Evolutionary conservation across 495 filamentous ascomycete genomes (phyloP).

Genomic region (Penicillium flavigenum): DNA sequence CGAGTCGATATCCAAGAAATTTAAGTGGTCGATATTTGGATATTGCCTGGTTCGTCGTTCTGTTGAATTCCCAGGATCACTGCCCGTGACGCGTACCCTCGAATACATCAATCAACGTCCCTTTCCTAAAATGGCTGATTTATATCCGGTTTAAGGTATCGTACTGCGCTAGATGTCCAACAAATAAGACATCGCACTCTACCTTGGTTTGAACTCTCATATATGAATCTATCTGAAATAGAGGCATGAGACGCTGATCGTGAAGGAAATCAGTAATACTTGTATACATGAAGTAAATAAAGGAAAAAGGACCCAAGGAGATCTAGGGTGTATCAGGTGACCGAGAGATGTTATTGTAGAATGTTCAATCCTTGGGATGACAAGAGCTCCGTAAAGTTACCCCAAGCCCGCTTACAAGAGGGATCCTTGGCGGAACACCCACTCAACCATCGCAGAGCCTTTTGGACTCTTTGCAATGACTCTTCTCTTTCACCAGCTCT

Average conservation of each 20-base stretch:
- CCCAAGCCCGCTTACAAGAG: constrained; percentile 4
- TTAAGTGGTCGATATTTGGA: background rate
- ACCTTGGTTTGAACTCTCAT: background rate
- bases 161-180: background rate
- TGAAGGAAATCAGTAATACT: background rate
- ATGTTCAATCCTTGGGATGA: constrained; percentile 1
- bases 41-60: background rate
- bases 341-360: constrained; percentile 1
- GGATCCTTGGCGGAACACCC: constrained; percentile 5
- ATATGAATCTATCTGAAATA: background rate
- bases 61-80: background rate
- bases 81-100: background rate
- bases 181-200: background rate
- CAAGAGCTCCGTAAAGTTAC: constrained; percentile 8
- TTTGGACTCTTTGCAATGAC: background rate
- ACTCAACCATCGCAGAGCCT: constrained; percentile 4
- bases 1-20: background rate
- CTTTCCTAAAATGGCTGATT: background rate
- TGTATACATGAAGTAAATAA: background rate
- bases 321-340: background rate
- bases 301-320: background rate
- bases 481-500: background rate
- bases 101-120: background rate
- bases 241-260: background rate
- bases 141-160: background rate